Conservation (phyloP, 2,329 filamentous ascomycete species). For the Penicillium hordei region DNA sequence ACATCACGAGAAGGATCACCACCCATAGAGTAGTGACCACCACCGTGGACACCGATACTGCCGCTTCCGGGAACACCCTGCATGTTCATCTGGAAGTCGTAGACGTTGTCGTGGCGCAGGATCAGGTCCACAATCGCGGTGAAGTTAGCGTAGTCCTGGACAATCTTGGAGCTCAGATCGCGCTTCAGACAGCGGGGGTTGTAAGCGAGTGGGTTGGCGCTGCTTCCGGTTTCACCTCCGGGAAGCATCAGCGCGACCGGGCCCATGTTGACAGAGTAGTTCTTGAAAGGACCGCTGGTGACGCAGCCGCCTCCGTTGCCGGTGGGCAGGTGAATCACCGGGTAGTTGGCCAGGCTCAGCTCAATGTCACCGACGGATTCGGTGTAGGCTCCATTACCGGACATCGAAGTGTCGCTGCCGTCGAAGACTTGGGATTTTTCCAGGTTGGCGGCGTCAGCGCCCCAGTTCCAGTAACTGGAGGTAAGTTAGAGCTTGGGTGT, state of each 20-base stretch:
- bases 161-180: constrained; percentile 26
- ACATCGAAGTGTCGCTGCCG: constrained; percentile 49
- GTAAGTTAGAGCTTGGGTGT: background rate
- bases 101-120: constrained; percentile 24
- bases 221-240: constrained; percentile 6
- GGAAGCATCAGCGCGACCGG: constrained; percentile 20
- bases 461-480: constrained; percentile 50
- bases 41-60: constrained; percentile 46
- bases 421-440: constrained; percentile 51
- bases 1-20: constrained; percentile 50
- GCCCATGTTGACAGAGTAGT: constrained; percentile 34
- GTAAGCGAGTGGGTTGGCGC: constrained; percentile 25
- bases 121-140: constrained; percentile 25
- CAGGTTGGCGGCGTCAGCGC: constrained; percentile 38
- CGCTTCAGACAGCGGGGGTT: constrained; percentile 35
- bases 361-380: constrained; percentile 22
- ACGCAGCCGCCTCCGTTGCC: constrained; percentile 42
- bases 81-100: constrained; percentile 39
- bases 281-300: constrained; percentile 36
- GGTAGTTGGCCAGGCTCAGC: constrained; percentile 23
- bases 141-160: constrained; percentile 24
- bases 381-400: constrained; percentile 46
- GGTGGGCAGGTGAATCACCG: constrained; percentile 43
- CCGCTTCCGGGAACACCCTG: constrained; percentile 39
- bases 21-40: constrained; percentile 49